phyloP scores from a whole-genome alignment of 768 basidiomycete genomes.

The Boletus pseudopeckii region DNA sequence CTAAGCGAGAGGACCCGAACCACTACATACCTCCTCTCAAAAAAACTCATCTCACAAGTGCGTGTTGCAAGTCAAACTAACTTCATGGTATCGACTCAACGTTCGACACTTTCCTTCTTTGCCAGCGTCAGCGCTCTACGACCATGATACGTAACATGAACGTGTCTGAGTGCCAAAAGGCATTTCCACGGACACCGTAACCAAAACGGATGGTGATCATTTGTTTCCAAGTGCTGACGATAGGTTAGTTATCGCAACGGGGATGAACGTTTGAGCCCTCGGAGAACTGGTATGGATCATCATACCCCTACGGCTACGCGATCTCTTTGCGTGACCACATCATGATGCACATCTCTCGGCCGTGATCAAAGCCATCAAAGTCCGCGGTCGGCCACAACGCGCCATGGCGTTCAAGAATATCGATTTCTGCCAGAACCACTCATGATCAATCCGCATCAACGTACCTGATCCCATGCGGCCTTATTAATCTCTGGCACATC shows the following conservation, averaged over 20 bases:
- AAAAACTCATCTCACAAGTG: background rate
- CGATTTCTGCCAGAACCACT: background rate
- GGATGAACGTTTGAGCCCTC: background rate
- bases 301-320: background rate
- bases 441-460: background rate
- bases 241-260: background rate
- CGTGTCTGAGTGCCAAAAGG: no score
- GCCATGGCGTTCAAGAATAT: slow-evolving; percentile 1
- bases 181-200: background rate
- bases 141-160: slow-evolving; percentile 9
- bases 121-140: background rate
- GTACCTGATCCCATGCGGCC: slow-evolving; percentile 1
- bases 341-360: background rate
- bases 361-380: background rate
- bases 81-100: no score
- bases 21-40: background rate
- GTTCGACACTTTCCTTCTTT: background rate
- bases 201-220: background rate
- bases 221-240: background rate
- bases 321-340: background rate
- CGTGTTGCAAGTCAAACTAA: background rate
- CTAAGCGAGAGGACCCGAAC: slow-evolving; percentile 17
- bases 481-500: background rate
- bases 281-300: background rate
- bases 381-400: background rate